Conservation (phyloP, 1,284 basidiomycete genomes). For the Tilletia horrida region DNA sequence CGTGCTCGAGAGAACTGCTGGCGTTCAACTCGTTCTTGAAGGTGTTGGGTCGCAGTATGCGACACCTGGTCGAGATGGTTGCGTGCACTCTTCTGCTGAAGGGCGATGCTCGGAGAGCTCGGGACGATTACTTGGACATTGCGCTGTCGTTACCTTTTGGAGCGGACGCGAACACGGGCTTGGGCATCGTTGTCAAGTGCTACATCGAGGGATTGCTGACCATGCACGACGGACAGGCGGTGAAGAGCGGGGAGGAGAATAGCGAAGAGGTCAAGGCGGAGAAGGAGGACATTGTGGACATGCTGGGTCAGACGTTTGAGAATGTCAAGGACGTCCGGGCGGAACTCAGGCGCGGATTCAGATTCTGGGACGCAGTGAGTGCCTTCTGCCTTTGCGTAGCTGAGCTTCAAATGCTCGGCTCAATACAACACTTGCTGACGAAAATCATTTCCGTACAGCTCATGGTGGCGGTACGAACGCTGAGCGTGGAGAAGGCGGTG, state of each 20-base stretch:
- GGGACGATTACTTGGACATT: conserved; percentile 90
- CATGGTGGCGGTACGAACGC: conserved; percentile 78
- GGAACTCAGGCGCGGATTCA: conserved; percentile 91
- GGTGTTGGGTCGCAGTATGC: conserved; percentile 79
- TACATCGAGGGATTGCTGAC: conserved; percentile 75
- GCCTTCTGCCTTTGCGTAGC: background rate
- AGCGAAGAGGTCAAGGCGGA: conserved; percentile 74
- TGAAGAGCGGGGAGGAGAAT: conserved; percentile 59
- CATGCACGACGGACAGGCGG: conserved; percentile 69
- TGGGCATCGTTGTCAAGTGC: conserved; percentile 90
- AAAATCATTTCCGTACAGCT: conserved; percentile 60
- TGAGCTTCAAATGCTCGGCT: background rate
- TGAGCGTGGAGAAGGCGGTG: conserved; percentile 66
- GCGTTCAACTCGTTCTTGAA: conserved; percentile 98
- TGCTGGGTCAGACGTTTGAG: conserved; percentile 86
- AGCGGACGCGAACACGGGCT: conserved; percentile 92
- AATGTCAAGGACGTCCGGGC: conserved; percentile 79
- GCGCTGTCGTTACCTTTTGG: conserved; percentile 73
- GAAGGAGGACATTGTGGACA: conserved; percentile 80
- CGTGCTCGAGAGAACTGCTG: conserved; percentile 87
- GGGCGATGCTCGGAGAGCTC: conserved; percentile 74
- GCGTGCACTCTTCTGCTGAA: conserved; percentile 87
- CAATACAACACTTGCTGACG: no score
- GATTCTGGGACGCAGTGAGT: conserved; percentile 96
- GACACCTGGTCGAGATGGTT: conserved; percentile 84